Conservation (phyloP, 352 stramenopile species). For the Globisporangium nunn region DNA sequence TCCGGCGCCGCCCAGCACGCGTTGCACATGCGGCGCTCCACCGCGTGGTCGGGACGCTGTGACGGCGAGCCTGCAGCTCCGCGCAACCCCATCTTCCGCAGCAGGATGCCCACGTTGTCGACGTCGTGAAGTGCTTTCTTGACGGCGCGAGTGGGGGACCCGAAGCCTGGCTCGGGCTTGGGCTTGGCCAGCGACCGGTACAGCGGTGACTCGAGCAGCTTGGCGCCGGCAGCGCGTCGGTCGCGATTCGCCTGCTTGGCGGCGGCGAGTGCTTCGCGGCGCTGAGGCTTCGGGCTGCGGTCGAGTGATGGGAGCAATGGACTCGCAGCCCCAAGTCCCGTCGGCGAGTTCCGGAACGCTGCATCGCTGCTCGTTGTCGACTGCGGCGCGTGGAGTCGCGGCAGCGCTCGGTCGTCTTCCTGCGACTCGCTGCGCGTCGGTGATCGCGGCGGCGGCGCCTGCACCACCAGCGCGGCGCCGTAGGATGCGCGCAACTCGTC, state of each 20-base stretch:
- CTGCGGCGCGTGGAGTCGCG: background rate
- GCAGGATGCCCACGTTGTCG: constrained; percentile 59
- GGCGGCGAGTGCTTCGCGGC: constrained; percentile 8
- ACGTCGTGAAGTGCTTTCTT: constrained; percentile 63
- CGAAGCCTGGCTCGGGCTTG: constrained; percentile 26
- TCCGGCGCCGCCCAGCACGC: constrained; percentile 62
- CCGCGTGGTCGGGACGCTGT: constrained; percentile 49
- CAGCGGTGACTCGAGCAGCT: constrained; percentile 63
- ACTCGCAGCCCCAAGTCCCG: background rate
- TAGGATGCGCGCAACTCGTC: constrained; percentile 61
- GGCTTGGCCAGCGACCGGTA: constrained; percentile 67
- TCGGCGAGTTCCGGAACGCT: background rate
- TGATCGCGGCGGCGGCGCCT: constrained; percentile 21
- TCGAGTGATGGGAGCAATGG: constrained; percentile 29
- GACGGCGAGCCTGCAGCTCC: constrained; percentile 21
- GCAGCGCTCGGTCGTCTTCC: constrained; percentile 2
- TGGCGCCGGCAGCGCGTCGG: constrained; percentile 26
- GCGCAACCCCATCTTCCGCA: constrained; percentile 66
- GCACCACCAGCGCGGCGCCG: constrained; percentile 44
- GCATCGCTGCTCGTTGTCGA: background rate
- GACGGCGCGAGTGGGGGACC: constrained; percentile 22
- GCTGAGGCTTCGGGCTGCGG: constrained; percentile 10
- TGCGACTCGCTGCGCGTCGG: constrained; percentile 18
- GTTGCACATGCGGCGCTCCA: constrained; percentile 78
- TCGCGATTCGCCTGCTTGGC: constrained; percentile 22